These are phyloP conservation scores for Acephala macrosclerotiorum DNA, from an alignment of 2,329 filamentous ascomycete genomes.

Conservation along the genomic window DNA sequence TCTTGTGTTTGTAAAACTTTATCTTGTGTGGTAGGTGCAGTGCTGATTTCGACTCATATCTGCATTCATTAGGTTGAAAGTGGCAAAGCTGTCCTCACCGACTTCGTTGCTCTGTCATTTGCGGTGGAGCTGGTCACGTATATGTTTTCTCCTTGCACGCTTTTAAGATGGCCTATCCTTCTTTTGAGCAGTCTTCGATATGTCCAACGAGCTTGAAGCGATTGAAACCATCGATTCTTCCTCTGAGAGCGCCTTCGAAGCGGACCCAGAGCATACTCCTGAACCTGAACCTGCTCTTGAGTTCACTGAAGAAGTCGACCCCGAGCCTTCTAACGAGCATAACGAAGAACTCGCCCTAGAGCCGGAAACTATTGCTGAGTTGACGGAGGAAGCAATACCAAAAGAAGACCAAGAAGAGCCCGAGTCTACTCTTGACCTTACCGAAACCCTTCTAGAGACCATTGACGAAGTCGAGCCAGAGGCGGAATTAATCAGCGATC, in stretches of 20 bases:
- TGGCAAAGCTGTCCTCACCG: slow-evolving; percentile 16
- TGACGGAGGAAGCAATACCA: not conserved
- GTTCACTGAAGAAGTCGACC: not conserved
- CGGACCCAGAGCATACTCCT: slow-evolving; percentile 11
- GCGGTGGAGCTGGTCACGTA: not conserved
- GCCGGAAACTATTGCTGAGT: not conserved
- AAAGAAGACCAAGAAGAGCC: not conserved
- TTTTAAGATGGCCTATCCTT: slow-evolving; percentile 3
- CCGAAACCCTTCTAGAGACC: not conserved
- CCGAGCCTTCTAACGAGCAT: not conserved
- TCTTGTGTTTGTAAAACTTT: slow-evolving; percentile 1
- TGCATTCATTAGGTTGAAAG: slow-evolving; percentile 17
- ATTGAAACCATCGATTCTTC: not conserved
- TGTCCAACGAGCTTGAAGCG: slow-evolving; percentile 9
- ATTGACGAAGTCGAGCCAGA: not conserved
- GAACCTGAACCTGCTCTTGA: slow-evolving; percentile 8
- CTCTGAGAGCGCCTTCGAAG: not conserved
- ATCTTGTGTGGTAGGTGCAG: slow-evolving; percentile 11
- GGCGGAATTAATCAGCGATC: not conserved
- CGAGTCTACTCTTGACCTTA: not conserved
- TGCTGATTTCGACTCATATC: slow-evolving; percentile 27
- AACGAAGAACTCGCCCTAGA: not conserved
- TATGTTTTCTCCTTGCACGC: not conserved
- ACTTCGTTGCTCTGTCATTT: not conserved
- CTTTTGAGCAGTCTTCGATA: slow-evolving; percentile 4